Percentiles rank a stretch among this genome's conserved stretches.
Evolutionary conservation across 1,284 basidiomycete genomes (phyloP).

Genomic region (Papiliotrema fonsecae): DNA sequence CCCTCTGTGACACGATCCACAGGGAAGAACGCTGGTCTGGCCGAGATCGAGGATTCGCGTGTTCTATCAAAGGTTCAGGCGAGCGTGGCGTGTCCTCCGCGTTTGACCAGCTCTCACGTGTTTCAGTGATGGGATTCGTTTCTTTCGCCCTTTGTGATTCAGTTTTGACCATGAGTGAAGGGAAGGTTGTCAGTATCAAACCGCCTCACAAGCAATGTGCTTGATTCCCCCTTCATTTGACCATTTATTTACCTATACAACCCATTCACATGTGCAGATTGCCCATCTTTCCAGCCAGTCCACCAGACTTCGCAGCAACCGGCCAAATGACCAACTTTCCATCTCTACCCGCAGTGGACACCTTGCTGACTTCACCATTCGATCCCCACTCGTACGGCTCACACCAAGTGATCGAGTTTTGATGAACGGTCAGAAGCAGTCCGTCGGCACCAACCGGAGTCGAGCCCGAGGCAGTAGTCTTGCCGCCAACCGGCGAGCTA

Average conservation of each 20-base stretch:
- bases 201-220: too few species aligned
- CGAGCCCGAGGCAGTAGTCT: constrained; percentile 39
- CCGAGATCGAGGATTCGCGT: too few species aligned
- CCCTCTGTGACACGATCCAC: too few species aligned
- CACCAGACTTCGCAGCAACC: constrained; percentile 42
- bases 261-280: constrained; percentile 20
- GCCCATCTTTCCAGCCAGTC: constrained; percentile 27
- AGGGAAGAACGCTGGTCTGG: too few species aligned
- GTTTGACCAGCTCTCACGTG: too few species aligned
- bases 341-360: constrained; percentile 93
- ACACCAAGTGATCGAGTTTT: constrained; percentile 96
- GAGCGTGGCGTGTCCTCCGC: too few species aligned
- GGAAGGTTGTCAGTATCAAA: too few species aligned
- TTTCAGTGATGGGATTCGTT: too few species aligned
- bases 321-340: constrained; percentile 91
- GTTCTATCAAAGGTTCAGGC: too few species aligned
- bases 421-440: constrained; percentile 80
- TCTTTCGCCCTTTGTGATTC: too few species aligned
- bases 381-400: constrained; percentile 64
- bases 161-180: too few species aligned
- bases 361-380: constrained; percentile 61
- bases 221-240: too few species aligned
- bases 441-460: constrained; percentile 50
- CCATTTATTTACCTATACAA: background rate
- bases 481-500: constrained; percentile 41